phyloP scores from a whole-genome alignment of 306 rosid genomes.

The Vigna angularis region DNA sequence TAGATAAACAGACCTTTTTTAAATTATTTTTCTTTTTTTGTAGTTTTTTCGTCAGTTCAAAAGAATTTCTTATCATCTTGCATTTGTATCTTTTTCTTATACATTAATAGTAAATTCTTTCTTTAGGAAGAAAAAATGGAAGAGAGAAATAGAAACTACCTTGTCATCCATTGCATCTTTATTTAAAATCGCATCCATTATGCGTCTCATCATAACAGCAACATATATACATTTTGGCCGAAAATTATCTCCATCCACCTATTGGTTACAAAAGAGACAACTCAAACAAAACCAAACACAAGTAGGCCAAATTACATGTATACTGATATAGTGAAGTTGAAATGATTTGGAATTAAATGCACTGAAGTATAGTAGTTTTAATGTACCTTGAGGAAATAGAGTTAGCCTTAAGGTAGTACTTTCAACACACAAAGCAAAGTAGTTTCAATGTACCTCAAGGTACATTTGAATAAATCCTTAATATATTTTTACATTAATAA shows the following conservation, averaged over 20 bases:
- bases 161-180: conserved; percentile 97
- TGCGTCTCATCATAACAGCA: conserved; percentile 90
- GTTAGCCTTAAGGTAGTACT: neutral
- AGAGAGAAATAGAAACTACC: conserved; percentile 53
- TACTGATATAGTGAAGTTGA: neutral
- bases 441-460: too few species aligned
- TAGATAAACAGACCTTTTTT: neutral
- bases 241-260: conserved; percentile 75
- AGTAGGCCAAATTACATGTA: conserved; percentile 19
- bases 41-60: neutral
- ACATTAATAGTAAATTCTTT: neutral
- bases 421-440: too few species aligned
- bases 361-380: neutral
- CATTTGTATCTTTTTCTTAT: neutral
- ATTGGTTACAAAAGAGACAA: conserved; percentile 21
- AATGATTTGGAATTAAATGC: neutral
- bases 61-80: neutral
- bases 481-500: too few species aligned
- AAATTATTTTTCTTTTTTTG: neutral
- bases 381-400: neutral
- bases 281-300: conserved; percentile 38
- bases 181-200: conserved; percentile 90
- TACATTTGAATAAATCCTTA: too few species aligned
- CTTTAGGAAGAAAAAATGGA: neutral
- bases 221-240: conserved; percentile 86